Percentiles rank a stretch among this genome's conserved stretches.
Evolutionary conservation across 805 yeast species (phyloP).

Genomic region (Priceomyces fermenticarens): DNA sequence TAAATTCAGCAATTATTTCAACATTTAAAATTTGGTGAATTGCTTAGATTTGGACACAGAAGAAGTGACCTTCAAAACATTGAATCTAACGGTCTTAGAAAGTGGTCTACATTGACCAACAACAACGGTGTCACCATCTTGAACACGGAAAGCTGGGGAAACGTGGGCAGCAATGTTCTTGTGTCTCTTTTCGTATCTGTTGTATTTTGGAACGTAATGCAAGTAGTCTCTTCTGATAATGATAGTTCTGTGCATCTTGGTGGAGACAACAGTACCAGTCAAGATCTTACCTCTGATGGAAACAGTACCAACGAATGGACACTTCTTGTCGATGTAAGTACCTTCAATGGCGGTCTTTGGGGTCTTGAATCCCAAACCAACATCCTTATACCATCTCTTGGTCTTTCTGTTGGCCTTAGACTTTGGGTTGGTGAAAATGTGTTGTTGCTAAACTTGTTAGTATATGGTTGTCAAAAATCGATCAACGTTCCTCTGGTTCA

Average conservation of each 20-base stretch:
- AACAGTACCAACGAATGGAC: slow-evolving; percentile 96
- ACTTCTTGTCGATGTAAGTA: slow-evolving; percentile 98
- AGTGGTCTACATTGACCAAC: slow-evolving; percentile 99
- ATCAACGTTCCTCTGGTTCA: too few species aligned
- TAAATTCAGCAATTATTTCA: slow-evolving; percentile 1
- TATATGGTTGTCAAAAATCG: not conserved
- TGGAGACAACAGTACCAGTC: slow-evolving; percentile 99
- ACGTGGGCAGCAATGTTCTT: slow-evolving; percentile 99
- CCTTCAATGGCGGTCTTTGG: slow-evolving; percentile 99
- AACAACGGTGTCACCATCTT: slow-evolving; percentile 97
- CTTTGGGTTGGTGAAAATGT: slow-evolving; percentile 99
- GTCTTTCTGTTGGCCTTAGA: slow-evolving; percentile 97
- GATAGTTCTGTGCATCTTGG: slow-evolving; percentile 99
- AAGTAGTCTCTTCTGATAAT: slow-evolving; percentile 99
- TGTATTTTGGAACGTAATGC: slow-evolving; percentile 99
- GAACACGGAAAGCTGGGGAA: slow-evolving; percentile 99
- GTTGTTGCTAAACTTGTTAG: slow-evolving; percentile 79
- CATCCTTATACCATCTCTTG: slow-evolving; percentile 99
- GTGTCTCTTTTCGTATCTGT: slow-evolving; percentile 99
- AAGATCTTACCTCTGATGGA: slow-evolving; percentile 99
- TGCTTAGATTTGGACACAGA: slow-evolving; percentile 88
- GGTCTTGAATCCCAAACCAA: slow-evolving; percentile 99
- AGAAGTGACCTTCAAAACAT: slow-evolving; percentile 93
- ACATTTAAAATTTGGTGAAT: slow-evolving; percentile 88
- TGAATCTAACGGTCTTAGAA: slow-evolving; percentile 99